phyloP scores from a whole-genome alignment of 1,139 yeast genomes.

The Maudiozyma humilis region DNA sequence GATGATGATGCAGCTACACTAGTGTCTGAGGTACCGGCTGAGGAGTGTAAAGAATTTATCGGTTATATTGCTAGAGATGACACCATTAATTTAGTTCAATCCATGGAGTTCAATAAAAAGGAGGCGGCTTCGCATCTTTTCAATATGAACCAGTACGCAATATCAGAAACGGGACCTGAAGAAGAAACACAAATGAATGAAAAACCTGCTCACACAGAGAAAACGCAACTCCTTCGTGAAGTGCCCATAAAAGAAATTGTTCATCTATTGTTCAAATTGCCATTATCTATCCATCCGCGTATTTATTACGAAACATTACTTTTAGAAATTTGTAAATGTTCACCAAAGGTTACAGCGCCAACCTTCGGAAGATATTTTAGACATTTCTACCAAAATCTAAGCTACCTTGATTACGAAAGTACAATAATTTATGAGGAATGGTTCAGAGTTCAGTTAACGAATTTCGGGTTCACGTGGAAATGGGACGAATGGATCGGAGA shows the following conservation, averaged over 20 bases:
- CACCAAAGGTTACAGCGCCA: conserved; percentile 86
- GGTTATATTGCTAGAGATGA: background rate
- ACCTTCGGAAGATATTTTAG: conserved; percentile 89
- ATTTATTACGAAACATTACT: conserved; percentile 81
- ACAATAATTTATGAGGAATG: conserved; percentile 70
- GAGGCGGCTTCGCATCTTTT: conserved; percentile 40
- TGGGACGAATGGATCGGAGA: conserved; percentile 89
- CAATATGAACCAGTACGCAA: background rate
- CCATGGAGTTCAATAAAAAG: conserved; percentile 77
- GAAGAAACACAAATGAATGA: background rate
- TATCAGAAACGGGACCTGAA: background rate
- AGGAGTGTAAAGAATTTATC: too few relatives aligned
- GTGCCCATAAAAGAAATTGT: conserved; percentile 57
- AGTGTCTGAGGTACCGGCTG: too few relatives aligned
- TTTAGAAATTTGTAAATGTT: conserved; percentile 74
- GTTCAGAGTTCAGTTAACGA: conserved; percentile 87
- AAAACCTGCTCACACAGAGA: background rate
- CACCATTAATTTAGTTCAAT: conserved; percentile 61
- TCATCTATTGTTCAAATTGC: conserved; percentile 66
- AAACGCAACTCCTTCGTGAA: background rate
- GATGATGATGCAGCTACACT: too few relatives aligned
- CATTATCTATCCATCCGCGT: conserved; percentile 43
- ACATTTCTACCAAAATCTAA: conserved; percentile 61
- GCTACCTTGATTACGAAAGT: conserved; percentile 64
- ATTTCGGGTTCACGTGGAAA: conserved; percentile 91